Evolutionary conservation across 2,329 filamentous ascomycete species (phyloP).

Genomic region (Claviceps purpurea): DNA sequence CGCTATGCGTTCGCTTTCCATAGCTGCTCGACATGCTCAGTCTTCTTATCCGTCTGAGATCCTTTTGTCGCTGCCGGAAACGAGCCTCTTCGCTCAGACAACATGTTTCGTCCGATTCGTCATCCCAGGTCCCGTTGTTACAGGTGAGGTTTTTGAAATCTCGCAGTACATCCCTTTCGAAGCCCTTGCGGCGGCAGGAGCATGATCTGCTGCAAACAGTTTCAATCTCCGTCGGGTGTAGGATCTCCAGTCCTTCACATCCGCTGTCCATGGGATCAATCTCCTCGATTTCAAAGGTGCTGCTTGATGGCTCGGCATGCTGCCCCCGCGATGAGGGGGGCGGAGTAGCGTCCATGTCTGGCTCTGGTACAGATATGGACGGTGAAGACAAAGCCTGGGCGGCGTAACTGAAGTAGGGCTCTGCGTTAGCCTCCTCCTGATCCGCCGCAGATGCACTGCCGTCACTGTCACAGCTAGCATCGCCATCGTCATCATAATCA

Average conservation of each 20-base stretch:
- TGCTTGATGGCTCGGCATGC: conserved; percentile 9
- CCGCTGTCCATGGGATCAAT: conserved; percentile 33
- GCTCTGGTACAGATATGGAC: neutral
- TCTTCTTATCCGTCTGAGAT: conserved; percentile 29
- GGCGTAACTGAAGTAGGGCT: neutral
- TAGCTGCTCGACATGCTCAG: conserved; percentile 41
- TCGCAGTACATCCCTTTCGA: conserved; percentile 30
- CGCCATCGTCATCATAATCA: neutral
- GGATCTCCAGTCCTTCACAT: conserved; percentile 26
- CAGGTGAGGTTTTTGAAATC: conserved; percentile 33
- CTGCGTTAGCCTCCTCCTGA: neutral
- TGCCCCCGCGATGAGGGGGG: neutral
- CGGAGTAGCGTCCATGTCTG: conserved; percentile 2
- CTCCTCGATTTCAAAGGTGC: conserved; percentile 30
- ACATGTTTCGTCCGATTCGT: conserved; percentile 19
- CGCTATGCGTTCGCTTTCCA: conserved; percentile 40
- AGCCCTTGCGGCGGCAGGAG: conserved; percentile 23
- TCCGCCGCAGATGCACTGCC: neutral
- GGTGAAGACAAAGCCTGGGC: neutral
- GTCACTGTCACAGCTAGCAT: neutral
- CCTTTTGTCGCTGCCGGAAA: conserved; percentile 28
- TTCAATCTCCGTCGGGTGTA: conserved; percentile 34
- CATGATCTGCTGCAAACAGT: conserved; percentile 28
- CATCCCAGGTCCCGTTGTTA: conserved; percentile 24
- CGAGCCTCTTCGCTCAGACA: conserved; percentile 24